phyloP scores from a whole-genome alignment of 495 filamentous ascomycete genomes.

The Clavariopsis aquatica region DNA sequence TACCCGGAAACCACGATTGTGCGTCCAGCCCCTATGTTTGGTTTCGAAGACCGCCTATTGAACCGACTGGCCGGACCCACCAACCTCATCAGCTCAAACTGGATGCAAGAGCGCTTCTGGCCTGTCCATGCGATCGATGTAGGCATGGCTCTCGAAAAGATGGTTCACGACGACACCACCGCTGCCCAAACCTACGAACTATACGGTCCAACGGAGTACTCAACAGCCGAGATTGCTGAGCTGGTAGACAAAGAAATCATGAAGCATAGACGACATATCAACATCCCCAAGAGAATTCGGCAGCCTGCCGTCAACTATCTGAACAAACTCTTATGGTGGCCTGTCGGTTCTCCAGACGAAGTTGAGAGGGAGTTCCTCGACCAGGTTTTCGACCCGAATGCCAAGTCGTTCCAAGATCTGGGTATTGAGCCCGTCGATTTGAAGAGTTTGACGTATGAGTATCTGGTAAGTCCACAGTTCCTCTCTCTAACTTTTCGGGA shows the following conservation, averaged over 20 bases:
- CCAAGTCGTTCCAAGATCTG: conserved; percentile 95
- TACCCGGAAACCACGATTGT: conserved; percentile 99
- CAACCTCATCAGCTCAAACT: conserved; percentile 86
- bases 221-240: conserved; percentile 79
- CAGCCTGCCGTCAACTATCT: conserved; percentile 70
- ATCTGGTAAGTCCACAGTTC: conserved; percentile 68
- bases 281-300: conserved; percentile 77
- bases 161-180: conserved; percentile 87
- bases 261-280: conserved; percentile 87
- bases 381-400: conserved; percentile 83
- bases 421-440: conserved; percentile 84
- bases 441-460: conserved; percentile 80
- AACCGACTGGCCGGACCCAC: conserved; percentile 74
- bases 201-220: conserved; percentile 91
- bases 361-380: conserved; percentile 93
- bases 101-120: conserved; percentile 87
- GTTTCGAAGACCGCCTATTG: conserved; percentile 90
- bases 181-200: conserved; percentile 91
- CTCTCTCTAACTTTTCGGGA: neutral
- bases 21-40: conserved; percentile 89
- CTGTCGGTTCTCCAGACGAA: conserved; percentile 76
- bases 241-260: conserved; percentile 89
- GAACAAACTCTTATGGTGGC: conserved; percentile 87
- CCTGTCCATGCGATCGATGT: conserved; percentile 85
- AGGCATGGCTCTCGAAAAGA: conserved; percentile 79